These are phyloP conservation scores for Flaveria ramosissima DNA, from an alignment of 129 eudicot genomes.

Conservation along the genomic window DNA sequence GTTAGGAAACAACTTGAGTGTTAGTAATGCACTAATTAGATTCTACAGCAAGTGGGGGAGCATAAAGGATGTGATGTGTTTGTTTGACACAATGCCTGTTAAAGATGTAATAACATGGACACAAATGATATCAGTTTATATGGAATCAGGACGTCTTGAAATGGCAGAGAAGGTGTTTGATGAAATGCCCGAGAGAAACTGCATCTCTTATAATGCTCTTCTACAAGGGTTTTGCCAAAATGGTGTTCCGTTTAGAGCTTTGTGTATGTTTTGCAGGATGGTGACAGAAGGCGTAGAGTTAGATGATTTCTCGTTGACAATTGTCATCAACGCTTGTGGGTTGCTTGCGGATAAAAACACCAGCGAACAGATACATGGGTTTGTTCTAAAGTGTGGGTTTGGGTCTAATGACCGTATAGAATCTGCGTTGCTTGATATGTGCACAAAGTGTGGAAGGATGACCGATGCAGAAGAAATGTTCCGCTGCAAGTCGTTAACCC, in stretches of 20 bases:
- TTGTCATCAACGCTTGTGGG: slow-evolving; percentile 68
- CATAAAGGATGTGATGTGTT: slow-evolving; percentile 44
- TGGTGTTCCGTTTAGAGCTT: slow-evolving; percentile 46
- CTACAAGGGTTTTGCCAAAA: slow-evolving; percentile 80
- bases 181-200: slow-evolving; percentile 70
- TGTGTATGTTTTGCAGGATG: slow-evolving; percentile 63
- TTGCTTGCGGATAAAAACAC: slow-evolving; percentile 47
- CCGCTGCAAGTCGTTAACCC: slow-evolving; percentile 27
- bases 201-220: slow-evolving; percentile 65
- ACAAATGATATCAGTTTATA: slow-evolving; percentile 60
- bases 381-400: slow-evolving; percentile 62
- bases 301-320: slow-evolving; percentile 65
- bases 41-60: slow-evolving; percentile 68
- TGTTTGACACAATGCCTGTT: slow-evolving; percentile 61
- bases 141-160: slow-evolving; percentile 71
- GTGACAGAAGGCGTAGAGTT: slow-evolving; percentile 60
- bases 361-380: slow-evolving; percentile 77
- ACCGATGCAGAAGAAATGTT: slow-evolving; percentile 74
- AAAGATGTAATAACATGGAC: slow-evolving; percentile 85
- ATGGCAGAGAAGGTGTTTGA: slow-evolving; percentile 55
- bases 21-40: slow-evolving; percentile 77
- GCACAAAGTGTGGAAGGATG: slow-evolving; percentile 81
- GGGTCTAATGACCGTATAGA: slow-evolving; percentile 49
- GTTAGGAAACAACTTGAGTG: slow-evolving; percentile 55
- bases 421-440: slow-evolving; percentile 82